A percentile compares a stretch with the other conserved stretches of the same genome.
These are phyloP conservation scores for Trametes punicea DNA, from an alignment of 768 basidiomycete genomes.

Conservation along the genomic window DNA sequence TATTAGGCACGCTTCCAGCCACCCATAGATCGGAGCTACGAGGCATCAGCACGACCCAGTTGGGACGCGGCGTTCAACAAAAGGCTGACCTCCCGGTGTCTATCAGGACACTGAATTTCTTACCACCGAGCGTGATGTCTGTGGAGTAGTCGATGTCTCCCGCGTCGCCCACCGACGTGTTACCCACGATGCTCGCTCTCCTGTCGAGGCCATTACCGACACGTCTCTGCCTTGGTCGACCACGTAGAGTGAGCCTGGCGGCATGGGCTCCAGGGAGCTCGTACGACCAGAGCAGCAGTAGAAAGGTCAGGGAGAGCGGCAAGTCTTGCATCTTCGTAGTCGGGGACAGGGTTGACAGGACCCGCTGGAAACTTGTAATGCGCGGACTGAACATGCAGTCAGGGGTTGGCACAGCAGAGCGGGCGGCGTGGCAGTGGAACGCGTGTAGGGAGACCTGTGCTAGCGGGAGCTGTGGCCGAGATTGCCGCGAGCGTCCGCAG, in stretches of 20 bases:
- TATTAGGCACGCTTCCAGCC: conserved; percentile 40
- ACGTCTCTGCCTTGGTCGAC: conserved; percentile 1
- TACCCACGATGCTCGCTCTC: conserved; percentile 30
- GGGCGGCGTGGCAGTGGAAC: conserved; percentile 7
- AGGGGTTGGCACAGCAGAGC: not conserved
- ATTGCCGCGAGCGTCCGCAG: conserved; percentile 1
- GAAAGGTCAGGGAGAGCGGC: conserved; percentile 14
- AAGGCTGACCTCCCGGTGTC: conserved; percentile 44
- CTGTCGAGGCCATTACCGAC: conserved; percentile 15
- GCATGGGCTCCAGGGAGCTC: conserved; percentile 21
- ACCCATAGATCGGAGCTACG: conserved; percentile 66
- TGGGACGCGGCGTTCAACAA: not conserved
- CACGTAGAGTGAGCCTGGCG: conserved; percentile 18
- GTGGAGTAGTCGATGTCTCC: conserved; percentile 36
- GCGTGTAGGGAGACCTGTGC: conserved; percentile 4
- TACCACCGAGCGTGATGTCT: conserved; percentile 40
- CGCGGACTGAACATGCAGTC: not conserved
- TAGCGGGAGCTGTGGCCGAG: not conserved
- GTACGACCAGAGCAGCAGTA: conserved; percentile 12
- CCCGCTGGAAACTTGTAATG: not conserved
- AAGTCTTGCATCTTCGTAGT: conserved; percentile 14
- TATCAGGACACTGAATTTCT: conserved; percentile 34
- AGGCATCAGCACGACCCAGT: not conserved
- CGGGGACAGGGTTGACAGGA: not conserved
- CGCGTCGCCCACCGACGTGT: conserved; percentile 28